Evolutionary conservation across 2,329 filamentous ascomycete genomes (phyloP), one percentile per base, ranked within the genome.

Genomic region (Penicillium sp.): DNA sequence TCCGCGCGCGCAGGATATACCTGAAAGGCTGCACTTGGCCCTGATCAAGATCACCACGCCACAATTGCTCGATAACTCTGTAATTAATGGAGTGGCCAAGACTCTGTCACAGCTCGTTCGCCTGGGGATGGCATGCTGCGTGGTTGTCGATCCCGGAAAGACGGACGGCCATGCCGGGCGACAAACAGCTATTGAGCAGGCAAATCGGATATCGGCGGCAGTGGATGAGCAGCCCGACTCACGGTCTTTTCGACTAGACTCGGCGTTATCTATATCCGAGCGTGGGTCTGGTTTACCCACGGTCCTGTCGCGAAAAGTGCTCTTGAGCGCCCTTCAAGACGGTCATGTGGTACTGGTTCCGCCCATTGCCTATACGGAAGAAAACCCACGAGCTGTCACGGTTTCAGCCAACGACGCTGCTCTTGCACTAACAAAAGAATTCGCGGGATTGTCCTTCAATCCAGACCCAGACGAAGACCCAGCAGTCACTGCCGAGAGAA

Each of bases 41-140:
- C 77, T 99, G 54, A 86, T 97, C 61, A 96, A 96, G 73, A 80
- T 99, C 52, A 84, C 88, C 50, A 82, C 83, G 41, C 87, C 91
- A 0, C 87, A 95, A 64, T 73, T 79, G 2, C 80, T 95, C 45
- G 82, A 89, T 64, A 82, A 91, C 56, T 74, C 78, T 2, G 89
- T 85, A 0, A 70, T 97, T 12, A 75, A 82, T 44, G 92, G 91
- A 1, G 85, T 97, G 55, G 90, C 88, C 6, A 86, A 87, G 69
- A 97, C 94, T 0, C 75, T 99, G 39, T 86, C 87, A 31, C 93
- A 96, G 70, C 84, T 99, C 47, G 84, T 86, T 38, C 86, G 87
- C 50, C 81, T 99, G 15, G 93, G 94, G 3, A 82, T 99, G 62
- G 80, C 85, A 47, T 91, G 91, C 57, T 85, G 92, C 21, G 83